These are phyloP conservation scores for Tubosaeta sp. DNA, from an alignment of 768 basidiomycete species.

Conservation along the genomic window DNA sequence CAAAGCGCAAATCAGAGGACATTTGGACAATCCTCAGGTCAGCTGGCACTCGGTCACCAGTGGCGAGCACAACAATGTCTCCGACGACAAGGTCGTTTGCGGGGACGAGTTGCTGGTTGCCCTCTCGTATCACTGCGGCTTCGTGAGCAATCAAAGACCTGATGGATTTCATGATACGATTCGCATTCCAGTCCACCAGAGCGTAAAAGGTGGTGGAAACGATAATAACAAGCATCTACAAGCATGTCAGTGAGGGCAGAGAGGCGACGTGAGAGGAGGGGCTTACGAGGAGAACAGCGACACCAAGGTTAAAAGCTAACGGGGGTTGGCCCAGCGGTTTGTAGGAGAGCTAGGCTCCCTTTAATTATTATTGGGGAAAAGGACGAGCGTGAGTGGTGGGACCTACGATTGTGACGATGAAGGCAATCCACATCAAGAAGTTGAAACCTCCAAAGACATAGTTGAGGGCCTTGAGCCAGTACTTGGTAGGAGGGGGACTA, in stretches of 20 bases:
- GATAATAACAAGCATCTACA: conserved; percentile 39
- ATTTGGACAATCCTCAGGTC: conserved; percentile 53
- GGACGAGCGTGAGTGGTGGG: neutral
- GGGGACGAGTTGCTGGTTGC: conserved; percentile 41
- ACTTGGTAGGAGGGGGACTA: conserved; percentile 44
- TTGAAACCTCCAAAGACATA: conserved; percentile 60
- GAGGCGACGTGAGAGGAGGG: conserved; percentile 10
- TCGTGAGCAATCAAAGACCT: conserved; percentile 57
- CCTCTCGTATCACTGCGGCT: conserved; percentile 51
- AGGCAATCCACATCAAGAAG: conserved; percentile 51
- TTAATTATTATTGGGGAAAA: conserved; percentile 4
- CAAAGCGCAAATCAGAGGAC: conserved; percentile 49
- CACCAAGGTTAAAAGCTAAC: conserved; percentile 43
- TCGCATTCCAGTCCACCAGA: conserved; percentile 47
- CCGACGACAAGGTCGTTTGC: conserved; percentile 58
- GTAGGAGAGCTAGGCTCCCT: conserved; percentile 43
- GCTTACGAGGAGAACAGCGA: conserved; percentile 47
- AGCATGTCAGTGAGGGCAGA: conserved; percentile 12
- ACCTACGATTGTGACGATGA: conserved; percentile 43
- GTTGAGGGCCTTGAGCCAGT: conserved; percentile 46
- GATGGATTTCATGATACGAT: conserved; percentile 50
- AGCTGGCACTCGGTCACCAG: conserved; percentile 57
- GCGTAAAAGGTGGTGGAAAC: conserved; percentile 46
- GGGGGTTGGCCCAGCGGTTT: conserved; percentile 47
- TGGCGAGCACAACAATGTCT: conserved; percentile 48